phyloP scores from a whole-genome alignment of 129 eudicot species.

The Daucus carota region DH1_v3.0 NC_030382.2:42237001-42237500 shows the following conservation, averaged over 20 bases:
- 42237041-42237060: background rate
- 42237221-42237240: no score
- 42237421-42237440: background rate
- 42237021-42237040: background rate
- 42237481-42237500: slow-evolving; percentile 80
- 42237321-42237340: background rate
- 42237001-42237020: background rate
- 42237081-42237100: background rate
- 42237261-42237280: background rate
- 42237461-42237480: slow-evolving; percentile 31
- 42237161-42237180: no score
- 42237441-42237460: background rate
- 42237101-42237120: background rate
- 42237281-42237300: background rate
- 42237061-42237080: background rate
- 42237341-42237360: background rate
- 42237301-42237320: background rate
- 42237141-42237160: background rate
- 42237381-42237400: background rate
- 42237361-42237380: background rate
- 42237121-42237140: background rate
- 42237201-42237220: no score
- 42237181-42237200: background rate
- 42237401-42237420: background rate
- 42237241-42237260: background rate